Evolutionary conservation across 78 protist genomes (phyloP).

Genomic region (Pigoraptor vietnamica): DNA sequence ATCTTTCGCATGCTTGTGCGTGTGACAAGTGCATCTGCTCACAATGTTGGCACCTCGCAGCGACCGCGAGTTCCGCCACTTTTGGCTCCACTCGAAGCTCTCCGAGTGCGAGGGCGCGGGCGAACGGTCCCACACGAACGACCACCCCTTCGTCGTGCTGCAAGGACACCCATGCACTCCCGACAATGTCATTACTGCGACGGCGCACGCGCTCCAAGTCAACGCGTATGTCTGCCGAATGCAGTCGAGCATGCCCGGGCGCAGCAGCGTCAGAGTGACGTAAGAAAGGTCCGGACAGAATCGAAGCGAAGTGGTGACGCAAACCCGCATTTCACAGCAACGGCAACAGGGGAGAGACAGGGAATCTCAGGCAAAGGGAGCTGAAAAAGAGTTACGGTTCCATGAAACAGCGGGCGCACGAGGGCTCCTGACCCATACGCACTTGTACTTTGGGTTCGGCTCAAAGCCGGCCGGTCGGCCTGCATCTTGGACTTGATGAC

Average conservation of each 20-base stretch:
- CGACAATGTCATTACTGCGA: background rate
- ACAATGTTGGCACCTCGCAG: too few species aligned
- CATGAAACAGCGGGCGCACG: too few species aligned
- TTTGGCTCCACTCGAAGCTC: background rate
- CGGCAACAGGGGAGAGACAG: too few species aligned
- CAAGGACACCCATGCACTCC: background rate
- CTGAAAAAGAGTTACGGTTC: too few species aligned
- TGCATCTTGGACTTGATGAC: background rate
- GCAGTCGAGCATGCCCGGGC: background rate
- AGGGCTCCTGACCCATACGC: too few species aligned
- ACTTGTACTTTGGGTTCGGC: background rate
- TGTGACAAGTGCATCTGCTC: too few species aligned
- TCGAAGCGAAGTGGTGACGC: too few species aligned
- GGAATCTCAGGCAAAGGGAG: too few species aligned
- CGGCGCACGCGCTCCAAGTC: background rate
- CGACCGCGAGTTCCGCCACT: background rate
- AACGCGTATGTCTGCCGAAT: background rate
- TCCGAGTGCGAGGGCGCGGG: background rate
- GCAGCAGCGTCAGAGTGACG: too few species aligned
- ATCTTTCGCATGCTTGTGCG: too few species aligned
- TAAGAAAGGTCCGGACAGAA: too few species aligned
- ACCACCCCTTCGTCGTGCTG: background rate
- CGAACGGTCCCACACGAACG: background rate
- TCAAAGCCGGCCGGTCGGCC: background rate
- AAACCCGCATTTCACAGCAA: too few species aligned